Base-by-base conservation (phyloP, 805 yeast species). In the Barnettozyma pratensis region DNA sequence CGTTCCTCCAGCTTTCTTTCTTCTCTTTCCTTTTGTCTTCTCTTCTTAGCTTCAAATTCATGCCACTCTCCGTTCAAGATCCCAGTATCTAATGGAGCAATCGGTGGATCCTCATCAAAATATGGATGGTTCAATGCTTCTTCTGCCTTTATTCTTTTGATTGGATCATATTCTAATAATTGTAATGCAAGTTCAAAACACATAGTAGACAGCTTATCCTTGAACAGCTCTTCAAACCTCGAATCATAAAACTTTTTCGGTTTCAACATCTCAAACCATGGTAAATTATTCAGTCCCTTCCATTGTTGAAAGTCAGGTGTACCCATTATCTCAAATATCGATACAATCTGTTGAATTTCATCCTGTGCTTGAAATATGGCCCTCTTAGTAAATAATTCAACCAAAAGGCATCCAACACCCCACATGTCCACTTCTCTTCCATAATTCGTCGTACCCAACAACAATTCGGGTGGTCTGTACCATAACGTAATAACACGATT, bases 391-490 rank as follows among this genome's bases (percentile, higher is more conserved):
- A 87, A 89, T 37, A 94, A 65, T 64, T 94, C 98, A 29, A 89
- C 76, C 51, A 94, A 70, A 28, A 94, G 71, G 69, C 98, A 94
- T 3, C 99, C 99, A 52, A 89, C 83, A 0, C 98, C 97, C 99
- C 99, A 94, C 56, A 89, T 82, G 62, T 94, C 99, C 8, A 94
- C 94, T 58, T 87, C 96, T 38, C 89, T 70, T 0, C 91, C 94
- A 66, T 94, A 94, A 50, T 82, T 83, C 0, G 98, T 91, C 0
- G 96, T 82, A 1, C 99, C 99, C 49, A 94, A 67, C 37, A 94
- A 70, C 32, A 94, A 74, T 65, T 92, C 99, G 0, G 98, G 98
- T 1, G 99, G 99, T 50, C 99, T 77, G 65, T 94, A 92, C 99
- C 99, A 94, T 37, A 94, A 71, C 0, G 99, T 94, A 46, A 94